A percentile compares a stretch with the other conserved stretches of the same genome.
Conservation (phyloP, 345 rosid species). For the Euphorbia tirucalli region DNA sequence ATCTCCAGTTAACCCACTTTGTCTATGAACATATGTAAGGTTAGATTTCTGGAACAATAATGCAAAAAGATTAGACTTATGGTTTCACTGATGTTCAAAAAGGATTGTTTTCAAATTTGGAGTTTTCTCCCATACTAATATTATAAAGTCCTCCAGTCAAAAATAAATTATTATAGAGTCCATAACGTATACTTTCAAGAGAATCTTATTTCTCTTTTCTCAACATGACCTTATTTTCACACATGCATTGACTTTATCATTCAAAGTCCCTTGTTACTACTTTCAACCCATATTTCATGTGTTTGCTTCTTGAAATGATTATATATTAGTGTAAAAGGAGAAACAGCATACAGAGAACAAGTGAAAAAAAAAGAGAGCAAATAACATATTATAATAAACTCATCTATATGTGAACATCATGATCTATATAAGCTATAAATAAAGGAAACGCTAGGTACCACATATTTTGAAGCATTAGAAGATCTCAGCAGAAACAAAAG, state of each 20-base stretch:
- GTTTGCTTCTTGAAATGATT: neutral
- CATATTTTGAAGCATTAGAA: constrained; percentile 79
- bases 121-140: neutral
- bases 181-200: neutral
- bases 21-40: neutral
- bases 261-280: neutral
- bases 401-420: neutral
- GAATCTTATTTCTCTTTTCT: neutral
- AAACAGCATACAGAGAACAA: neutral
- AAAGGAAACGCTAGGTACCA: constrained; percentile 48
- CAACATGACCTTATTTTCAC: constrained; percentile 6
- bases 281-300: neutral
- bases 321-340: neutral
- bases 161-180: neutral
- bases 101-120: neutral
- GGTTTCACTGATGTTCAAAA: neutral
- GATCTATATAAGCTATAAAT: neutral
- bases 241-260: neutral
- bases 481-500: constrained; percentile 86
- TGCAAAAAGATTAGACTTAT: neutral
- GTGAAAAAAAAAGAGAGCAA: neutral
- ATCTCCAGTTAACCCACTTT: neutral
- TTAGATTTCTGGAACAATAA: neutral
- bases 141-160: too few species aligned
- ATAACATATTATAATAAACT: neutral